Percentiles rank a stretch among this genome's conserved stretches.
Evolutionary conservation across 768 basidiomycete species (phyloP).

Genomic region (Auricularia heimuer): DNA sequence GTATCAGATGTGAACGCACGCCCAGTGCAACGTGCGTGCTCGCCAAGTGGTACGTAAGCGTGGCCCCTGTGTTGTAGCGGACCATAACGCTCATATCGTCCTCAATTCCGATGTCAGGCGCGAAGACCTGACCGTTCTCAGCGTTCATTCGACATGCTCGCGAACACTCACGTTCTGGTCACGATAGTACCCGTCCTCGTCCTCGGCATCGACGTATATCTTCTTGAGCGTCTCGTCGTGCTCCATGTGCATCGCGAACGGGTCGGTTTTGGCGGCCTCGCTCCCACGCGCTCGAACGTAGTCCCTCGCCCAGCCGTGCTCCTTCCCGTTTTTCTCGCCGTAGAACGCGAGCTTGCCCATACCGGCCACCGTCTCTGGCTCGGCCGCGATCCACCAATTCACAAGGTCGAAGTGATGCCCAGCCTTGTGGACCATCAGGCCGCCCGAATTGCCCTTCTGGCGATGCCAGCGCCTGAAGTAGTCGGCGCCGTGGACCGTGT

Average conservation of each 20-base stretch:
- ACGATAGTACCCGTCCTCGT: conserved; percentile 39
- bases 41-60: conserved; percentile 44
- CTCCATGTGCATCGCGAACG: conserved; percentile 41
- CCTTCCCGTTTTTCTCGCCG: conserved; percentile 34
- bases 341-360: conserved; percentile 41
- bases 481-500: conserved; percentile 43
- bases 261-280: conserved; percentile 34
- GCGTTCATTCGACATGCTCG: not conserved
- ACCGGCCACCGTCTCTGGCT: conserved; percentile 36
- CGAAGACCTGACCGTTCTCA: conserved; percentile 24
- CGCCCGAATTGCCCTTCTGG: conserved; percentile 34
- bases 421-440: conserved; percentile 37
- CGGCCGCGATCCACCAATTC: conserved; percentile 44
- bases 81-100: conserved; percentile 44
- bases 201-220: conserved; percentile 37
- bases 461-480: conserved; percentile 44
- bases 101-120: conserved; percentile 36
- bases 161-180: conserved; percentile 34
- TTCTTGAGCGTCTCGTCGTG: conserved; percentile 32
- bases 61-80: conserved; percentile 35
- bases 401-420: conserved; percentile 44
- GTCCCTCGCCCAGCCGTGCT: conserved; percentile 36
- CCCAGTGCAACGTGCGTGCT: too few relatives aligned
- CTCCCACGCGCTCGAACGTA: conserved; percentile 36
- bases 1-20: too few relatives aligned